Base-by-base conservation (phyloP, 192 early-diverging fungal genomes). In the Coemansia sp. region DNA sequence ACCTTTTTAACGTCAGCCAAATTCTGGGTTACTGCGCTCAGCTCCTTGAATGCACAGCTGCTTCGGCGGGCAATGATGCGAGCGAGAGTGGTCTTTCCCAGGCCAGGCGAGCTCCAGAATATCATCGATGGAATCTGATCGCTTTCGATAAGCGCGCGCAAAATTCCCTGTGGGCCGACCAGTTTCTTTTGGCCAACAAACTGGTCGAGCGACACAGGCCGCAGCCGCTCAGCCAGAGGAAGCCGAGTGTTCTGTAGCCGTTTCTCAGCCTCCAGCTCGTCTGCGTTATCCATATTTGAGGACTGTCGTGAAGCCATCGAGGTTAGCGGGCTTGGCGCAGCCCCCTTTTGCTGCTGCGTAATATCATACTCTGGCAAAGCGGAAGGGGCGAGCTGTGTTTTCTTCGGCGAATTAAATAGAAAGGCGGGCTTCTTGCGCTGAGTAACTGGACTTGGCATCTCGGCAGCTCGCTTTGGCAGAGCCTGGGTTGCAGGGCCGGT, bases 81-180 rank as follows among this genome's bases (percentile, higher is more conserved):
- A 6, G 85, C 87, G 25, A 87, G 68, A 2, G 85, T 85, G 5
- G 87, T 88, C 52, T 87, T 89, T 15, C 88, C 88, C 2, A 73
- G 63, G 7, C 85, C 86, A 0, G 86, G 84, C 20, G 69, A 72
- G 14, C 86, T 86, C 89, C 89, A 96, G n/a, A 96, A 80, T 6
- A 96, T 84, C 73, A 94, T 85, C 1, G 89, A 91, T 12, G 89
- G 86, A 1, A 93, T 81, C 48, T 68, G 77, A 36, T 93, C 86
- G 31, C 82, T 69, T 22, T 86, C 77, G 0, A 94, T 90, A 3
- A 96, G 66, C 8, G 59, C 57, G 4, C 87, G 82, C 36, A 96
- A 69, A 0, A 93, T 71, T 8, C 87, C 86, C 10, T 72, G 62
- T 3, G 85, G 68, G 0, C 92, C 91, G 4, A 93, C 74, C 2